Conservation (phyloP, 2,329 filamentous ascomycete genomes). For the Cytospora leucostoma region DNA sequence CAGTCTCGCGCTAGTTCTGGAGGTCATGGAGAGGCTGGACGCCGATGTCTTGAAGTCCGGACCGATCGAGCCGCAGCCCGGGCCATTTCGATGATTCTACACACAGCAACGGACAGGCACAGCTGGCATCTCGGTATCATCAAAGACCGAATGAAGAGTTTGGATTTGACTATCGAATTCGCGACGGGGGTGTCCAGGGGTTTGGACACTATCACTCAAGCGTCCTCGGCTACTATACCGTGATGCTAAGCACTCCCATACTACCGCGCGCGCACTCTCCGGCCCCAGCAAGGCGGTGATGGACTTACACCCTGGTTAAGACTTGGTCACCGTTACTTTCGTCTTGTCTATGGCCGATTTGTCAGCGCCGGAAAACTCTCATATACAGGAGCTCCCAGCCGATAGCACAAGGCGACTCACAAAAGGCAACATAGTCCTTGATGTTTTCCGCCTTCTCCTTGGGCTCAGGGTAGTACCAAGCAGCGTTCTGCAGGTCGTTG, state of each 20-base stretch:
- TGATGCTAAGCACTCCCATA: slow-evolving; percentile 2
- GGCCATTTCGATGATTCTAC: slow-evolving; percentile 19
- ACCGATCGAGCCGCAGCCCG: slow-evolving; percentile 18
- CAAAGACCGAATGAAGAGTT: slow-evolving; percentile 1
- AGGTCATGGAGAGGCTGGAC: slow-evolving; percentile 89
- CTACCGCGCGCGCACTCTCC: background rate
- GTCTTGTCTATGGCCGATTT: slow-evolving; percentile 35
- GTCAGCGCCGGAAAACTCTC: slow-evolving; percentile 12
- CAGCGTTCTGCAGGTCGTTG: slow-evolving; percentile 52
- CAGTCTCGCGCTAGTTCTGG: slow-evolving; percentile 77
- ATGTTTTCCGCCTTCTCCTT: slow-evolving; percentile 51
- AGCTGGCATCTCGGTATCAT: background rate
- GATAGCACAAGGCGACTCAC: slow-evolving; percentile 41
- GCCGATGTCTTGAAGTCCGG: slow-evolving; percentile 67
- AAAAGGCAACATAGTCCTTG: slow-evolving; percentile 59
- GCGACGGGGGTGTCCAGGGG: background rate
- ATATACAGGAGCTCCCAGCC: background rate
- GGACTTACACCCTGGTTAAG: slow-evolving; percentile 7
- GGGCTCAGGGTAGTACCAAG: slow-evolving; percentile 60
- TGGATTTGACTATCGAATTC: slow-evolving; percentile 4
- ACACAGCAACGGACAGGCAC: slow-evolving; percentile 13
- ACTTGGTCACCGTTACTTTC: slow-evolving; percentile 35
- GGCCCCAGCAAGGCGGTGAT: slow-evolving; percentile 11
- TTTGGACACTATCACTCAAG: background rate
- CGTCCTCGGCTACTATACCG: background rate